Evolutionary conservation across 768 basidiomycete genomes (phyloP).

Genomic region (Tylopilus rubrobrunneus): DNA sequence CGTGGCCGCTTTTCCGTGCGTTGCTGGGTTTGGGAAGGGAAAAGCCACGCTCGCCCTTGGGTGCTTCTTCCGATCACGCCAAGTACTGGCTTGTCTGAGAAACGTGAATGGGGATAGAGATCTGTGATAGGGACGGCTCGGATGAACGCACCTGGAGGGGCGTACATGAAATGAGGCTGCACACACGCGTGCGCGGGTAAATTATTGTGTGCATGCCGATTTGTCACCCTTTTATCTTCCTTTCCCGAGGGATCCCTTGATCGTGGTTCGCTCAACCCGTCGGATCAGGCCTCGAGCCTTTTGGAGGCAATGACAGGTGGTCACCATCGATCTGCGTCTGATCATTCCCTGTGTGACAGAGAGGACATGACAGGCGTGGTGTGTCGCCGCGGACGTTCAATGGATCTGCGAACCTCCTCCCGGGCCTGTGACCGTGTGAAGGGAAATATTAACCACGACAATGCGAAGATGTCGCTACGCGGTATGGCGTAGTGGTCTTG

Average conservation of each 20-base stretch:
- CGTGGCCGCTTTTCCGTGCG: conserved; percentile 23
- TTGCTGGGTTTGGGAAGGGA: conserved; percentile 3
- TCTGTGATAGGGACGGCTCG: conserved; percentile 8
- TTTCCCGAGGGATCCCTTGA: conserved; percentile 4
- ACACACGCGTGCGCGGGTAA: conserved; percentile 4
- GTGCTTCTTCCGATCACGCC: conserved; percentile 15
- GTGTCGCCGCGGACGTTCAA: conserved; percentile 15
- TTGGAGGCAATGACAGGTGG: neutral
- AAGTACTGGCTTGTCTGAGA: conserved; percentile 7
- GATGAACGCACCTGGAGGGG: no score
- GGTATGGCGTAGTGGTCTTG: conserved; percentile 13
- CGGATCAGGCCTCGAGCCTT: conserved; percentile 5
- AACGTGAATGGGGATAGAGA: conserved; percentile 12
- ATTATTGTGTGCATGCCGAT: neutral
- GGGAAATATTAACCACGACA: neutral
- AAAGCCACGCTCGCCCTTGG: neutral
- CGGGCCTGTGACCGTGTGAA: neutral
- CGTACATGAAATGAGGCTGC: neutral
- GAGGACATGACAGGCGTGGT: neutral
- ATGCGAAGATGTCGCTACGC: neutral
- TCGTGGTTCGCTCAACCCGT: conserved; percentile 3
- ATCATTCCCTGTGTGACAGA: neutral
- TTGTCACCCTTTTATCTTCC: neutral
- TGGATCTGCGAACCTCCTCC: neutral
- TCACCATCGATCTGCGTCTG: conserved; percentile 3